phyloP scores from a whole-genome alignment of 768 basidiomycete species.

The Megacollybia marginata region DNA sequence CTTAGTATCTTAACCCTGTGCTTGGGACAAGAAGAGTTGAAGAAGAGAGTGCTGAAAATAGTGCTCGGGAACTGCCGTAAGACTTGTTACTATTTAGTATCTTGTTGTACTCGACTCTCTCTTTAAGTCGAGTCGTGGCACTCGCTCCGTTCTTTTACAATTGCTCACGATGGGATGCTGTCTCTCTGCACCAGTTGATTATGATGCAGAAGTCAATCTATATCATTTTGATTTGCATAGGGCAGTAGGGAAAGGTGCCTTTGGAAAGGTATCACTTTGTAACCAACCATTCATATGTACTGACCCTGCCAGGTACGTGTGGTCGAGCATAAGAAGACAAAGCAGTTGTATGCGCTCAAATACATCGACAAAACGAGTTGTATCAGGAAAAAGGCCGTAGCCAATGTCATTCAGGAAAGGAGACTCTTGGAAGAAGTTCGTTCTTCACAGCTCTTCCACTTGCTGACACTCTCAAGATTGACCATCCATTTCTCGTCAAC shows the following conservation, averaged over 20 bases:
- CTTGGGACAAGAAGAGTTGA: too few relatives aligned
- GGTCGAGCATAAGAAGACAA: conserved; percentile 91
- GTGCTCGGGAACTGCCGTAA: too few relatives aligned
- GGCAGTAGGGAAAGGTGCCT: conserved; percentile 94
- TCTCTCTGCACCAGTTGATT: conserved; percentile 76
- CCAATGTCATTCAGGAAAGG: conserved; percentile 91
- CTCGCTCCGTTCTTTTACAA: too few relatives aligned
- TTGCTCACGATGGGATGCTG: conserved; percentile 5
- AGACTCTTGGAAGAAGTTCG: conserved; percentile 85
- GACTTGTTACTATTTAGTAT: too few relatives aligned
- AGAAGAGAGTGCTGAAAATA: too few relatives aligned
- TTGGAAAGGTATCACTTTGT: conserved; percentile 75
- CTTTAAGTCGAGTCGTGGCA: too few relatives aligned
- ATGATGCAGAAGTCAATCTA: conserved; percentile 78
- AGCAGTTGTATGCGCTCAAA: conserved; percentile 90
- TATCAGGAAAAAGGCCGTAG: conserved; percentile 84
- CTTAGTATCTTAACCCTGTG: too few relatives aligned
- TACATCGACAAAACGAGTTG: conserved; percentile 96
- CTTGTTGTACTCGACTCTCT: too few relatives aligned
- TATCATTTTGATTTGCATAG: conserved; percentile 97
- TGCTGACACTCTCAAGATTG: conserved; percentile 43
- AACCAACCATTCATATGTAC: conserved; percentile 4
- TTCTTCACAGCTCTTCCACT: conserved; percentile 3
- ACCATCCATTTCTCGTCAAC: conserved; percentile 86
- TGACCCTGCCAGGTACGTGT: conserved; percentile 70